Evolutionary conservation across 257 asterid species (phyloP), one percentile per base, ranked within the genome.

Genomic region (Ilex asprella): DNA sequence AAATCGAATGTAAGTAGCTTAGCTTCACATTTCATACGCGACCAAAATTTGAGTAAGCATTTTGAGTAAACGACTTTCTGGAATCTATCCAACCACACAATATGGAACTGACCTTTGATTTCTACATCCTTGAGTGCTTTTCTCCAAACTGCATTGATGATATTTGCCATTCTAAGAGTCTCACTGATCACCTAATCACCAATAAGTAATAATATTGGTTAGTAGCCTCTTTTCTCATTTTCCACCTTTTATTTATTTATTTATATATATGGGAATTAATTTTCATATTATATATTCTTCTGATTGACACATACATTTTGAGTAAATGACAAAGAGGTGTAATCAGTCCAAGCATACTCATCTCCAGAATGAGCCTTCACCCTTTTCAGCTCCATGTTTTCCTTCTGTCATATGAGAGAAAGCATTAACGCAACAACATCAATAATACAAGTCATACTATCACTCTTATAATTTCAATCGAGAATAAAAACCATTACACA

Each of bases 71-170:
- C 27, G 27, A 21, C 27, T 21, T 21, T 21, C 27, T 21, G 27
- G 27, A 21, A 35, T 35, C 1, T 35, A 35, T 35, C 2, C 27
- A 21, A 21, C 41, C 41, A 35, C 41, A 35, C 5, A 35, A 35
- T 35, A 35, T 35, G 3, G 30, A 59, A 14, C 59, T 16, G 10
- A 88, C 97, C 99, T 83, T 92, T 89, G 31, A 93, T 76, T 79
- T 81, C 72, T 72, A 93, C 97, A 65, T 93, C 99, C 74, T 82
- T 83, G 65, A 82, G 83, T 62, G 99, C 89, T 82, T 86, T 87
- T 76, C 99, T 87, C 99, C 99, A 93, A n/a, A 93, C 86, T 12
- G 97, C 97, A 66, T 93, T 93, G 72, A 93, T 77, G 47, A 93
- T 82, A 60, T 93, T 93, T 30, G 88, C 96, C 69, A 93, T 78